Conservation (phyloP, 2,329 filamentous ascomycete genomes). For the Nannizziopsis barbatae region DNA sequence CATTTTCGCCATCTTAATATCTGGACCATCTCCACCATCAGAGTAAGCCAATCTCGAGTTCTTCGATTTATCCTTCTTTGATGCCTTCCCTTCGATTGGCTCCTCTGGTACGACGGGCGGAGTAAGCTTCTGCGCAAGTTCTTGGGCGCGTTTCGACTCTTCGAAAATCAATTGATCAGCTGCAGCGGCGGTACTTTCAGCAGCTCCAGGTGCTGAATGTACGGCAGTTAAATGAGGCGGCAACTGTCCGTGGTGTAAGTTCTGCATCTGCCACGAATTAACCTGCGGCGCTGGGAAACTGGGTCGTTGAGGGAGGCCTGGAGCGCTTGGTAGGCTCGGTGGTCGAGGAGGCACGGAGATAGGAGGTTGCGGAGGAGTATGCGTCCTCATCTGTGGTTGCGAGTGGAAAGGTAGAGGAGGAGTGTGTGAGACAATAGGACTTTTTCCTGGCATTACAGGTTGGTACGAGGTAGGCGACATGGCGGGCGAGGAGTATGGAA, state of each 20-base stretch:
- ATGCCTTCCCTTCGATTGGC: constrained; percentile 43
- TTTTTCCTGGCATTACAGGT: constrained; percentile 21
- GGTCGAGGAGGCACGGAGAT: constrained; percentile 39
- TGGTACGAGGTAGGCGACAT: constrained; percentile 26
- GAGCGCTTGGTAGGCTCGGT: constrained; percentile 42
- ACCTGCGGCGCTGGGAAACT: constrained; percentile 45
- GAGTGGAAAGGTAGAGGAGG: constrained; percentile 33
- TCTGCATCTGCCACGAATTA: constrained; percentile 45
- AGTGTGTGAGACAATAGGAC: constrained; percentile 33
- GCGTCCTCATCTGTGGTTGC: constrained; percentile 33
- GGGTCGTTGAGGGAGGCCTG: constrained; percentile 51
- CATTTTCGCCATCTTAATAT: constrained; percentile 77
- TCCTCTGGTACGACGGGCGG: constrained; percentile 33
- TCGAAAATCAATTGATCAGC: constrained; percentile 44
- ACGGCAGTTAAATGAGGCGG: constrained; percentile 24
- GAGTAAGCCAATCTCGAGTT: constrained; percentile 64
- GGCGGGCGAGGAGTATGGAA: constrained; percentile 25
- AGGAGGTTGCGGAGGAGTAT: constrained; percentile 34
- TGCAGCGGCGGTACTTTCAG: constrained; percentile 27
- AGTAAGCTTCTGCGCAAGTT: constrained; percentile 24
- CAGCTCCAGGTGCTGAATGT: background rate
- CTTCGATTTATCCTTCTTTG: constrained; percentile 56
- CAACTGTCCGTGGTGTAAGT: constrained; percentile 45
- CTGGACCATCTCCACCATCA: constrained; percentile 67
- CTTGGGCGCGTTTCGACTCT: constrained; percentile 37